Percentiles rank a stretch among this genome's conserved stretches.
These are phyloP conservation scores for Boletus insuetus DNA, from an alignment of 768 basidiomycete genomes.

Conservation along the genomic window DNA sequence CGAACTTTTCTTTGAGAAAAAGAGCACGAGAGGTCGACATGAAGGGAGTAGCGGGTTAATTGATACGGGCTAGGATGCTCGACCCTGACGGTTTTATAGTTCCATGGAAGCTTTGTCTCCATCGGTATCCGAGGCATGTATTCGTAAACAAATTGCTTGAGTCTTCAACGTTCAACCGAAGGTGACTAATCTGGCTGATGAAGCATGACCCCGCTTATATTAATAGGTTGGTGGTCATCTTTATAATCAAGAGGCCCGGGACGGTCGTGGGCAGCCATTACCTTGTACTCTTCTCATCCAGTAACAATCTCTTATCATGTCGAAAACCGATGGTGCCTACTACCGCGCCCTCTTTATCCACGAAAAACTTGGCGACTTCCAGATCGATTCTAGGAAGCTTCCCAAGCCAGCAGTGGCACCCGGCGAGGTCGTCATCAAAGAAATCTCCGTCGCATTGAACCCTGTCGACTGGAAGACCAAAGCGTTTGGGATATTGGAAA, in stretches of 20 bases:
- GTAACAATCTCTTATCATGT: no score
- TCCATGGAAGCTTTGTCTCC: not conserved
- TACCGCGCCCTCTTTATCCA: not conserved
- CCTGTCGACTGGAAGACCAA: constrained; percentile 36
- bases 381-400: constrained; percentile 13
- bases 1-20: constrained; percentile 18
- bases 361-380: not conserved
- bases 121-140: not conserved
- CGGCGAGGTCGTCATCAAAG: constrained; percentile 40
- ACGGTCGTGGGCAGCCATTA: no score
- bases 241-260: no score
- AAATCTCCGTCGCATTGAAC: constrained; percentile 39
- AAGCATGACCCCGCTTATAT: no score
- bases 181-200: no score
- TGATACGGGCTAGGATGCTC: not conserved
- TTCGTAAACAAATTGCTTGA: constrained; percentile 1
- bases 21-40: constrained; percentile 18
- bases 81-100: not conserved
- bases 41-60: not conserved
- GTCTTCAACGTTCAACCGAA: not conserved
- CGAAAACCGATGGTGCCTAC: no score
- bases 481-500: no score
- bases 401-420: constrained; percentile 34
- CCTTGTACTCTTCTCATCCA: no score
- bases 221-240: no score